Evolutionary conservation across 208 protist genomes (phyloP), one percentile per base, ranked within the genome.

Genomic region (Naegleria lovaniensis): DNA sequence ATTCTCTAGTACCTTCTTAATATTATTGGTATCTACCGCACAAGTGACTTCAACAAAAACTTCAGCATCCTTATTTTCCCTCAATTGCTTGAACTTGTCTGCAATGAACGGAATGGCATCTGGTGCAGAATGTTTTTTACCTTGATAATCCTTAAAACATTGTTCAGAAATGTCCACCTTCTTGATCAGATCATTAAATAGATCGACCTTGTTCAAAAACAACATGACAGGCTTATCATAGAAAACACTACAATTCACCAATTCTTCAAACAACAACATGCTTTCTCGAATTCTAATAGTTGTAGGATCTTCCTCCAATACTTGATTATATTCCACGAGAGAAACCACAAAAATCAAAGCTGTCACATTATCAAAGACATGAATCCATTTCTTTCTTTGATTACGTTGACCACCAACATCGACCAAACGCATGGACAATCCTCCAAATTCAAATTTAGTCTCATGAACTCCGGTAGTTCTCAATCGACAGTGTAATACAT

Each of bases 401-500:
- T 79, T 90, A 29, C 55, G 7, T 85, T 93, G 92, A 38, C 92
- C 92, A 52, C 92, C 92, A 33, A 93, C 92, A 93, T 93, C 92
- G 29, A 93, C 83, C 0, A 93, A 29, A 36, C 79, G 88, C 25
- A 90, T 79, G 13, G 15, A 29, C 5, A 91, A 52, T 36, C 85
- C 85, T 22, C 76, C 52, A n/a, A 92, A 83, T 40, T 39, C 33
- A 51, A 93, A 93, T 41, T 43, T 55, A 33, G 67, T 75, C 36
- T 90, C 85, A 38, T 89, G 39, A 48, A 93, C 91, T 40, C 92
- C 92, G 38, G 92, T 92, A 13, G 91, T 93, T 41, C 43, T 84
- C n/a, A 59, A 38, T 29, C 92, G 36, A 6, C 36, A 52, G 22
- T 90, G 36, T 4, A 92, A 25, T 36, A 92, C 36, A 40, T 92